These are phyloP conservation scores for Lachnellula hyalina DNA, from an alignment of 2,329 filamentous ascomycete genomes.

Conservation along the genomic window DNA sequence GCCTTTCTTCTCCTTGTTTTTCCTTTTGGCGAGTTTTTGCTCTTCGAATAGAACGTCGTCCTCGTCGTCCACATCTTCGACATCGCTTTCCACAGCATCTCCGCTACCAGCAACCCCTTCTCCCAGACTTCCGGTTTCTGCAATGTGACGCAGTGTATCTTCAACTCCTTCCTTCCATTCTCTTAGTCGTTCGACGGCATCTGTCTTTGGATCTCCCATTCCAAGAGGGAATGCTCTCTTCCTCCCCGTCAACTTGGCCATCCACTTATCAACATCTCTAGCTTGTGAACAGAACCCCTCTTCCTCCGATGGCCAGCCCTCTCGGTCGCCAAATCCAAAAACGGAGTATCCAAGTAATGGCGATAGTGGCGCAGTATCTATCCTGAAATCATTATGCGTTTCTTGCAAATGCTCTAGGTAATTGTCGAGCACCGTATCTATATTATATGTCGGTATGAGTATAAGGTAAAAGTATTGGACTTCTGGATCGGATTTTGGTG, in stretches of 20 bases:
- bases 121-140: constrained; percentile 51
- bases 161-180: constrained; percentile 76
- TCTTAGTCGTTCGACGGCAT: constrained; percentile 58
- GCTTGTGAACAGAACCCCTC: constrained; percentile 94
- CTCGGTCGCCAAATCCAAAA: constrained; percentile 87
- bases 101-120: constrained; percentile 74
- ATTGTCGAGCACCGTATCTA: constrained; percentile 83
- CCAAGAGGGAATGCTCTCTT: constrained; percentile 87
- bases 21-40: constrained; percentile 37
- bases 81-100: constrained; percentile 77
- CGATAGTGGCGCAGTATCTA: constrained; percentile 80
- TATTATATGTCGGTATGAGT: constrained; percentile 87
- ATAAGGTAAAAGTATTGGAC: constrained; percentile 74
- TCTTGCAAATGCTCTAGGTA: constrained; percentile 85
- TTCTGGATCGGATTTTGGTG: constrained; percentile 53
- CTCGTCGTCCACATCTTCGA: constrained; percentile 58
- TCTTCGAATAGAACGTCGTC: constrained; percentile 48
- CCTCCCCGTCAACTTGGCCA: constrained; percentile 85
- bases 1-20: constrained; percentile 39
- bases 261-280: constrained; percentile 86
- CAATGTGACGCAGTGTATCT: constrained; percentile 63
- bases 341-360: constrained; percentile 80
- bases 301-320: constrained; percentile 86
- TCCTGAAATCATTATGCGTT: constrained; percentile 93
- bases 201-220: constrained; percentile 77